A percentile compares a stretch with the other conserved stretches of the same genome.
Conservation (phyloP, 23 red algal genomes). For the Gracilaria gracilis region DNA sequence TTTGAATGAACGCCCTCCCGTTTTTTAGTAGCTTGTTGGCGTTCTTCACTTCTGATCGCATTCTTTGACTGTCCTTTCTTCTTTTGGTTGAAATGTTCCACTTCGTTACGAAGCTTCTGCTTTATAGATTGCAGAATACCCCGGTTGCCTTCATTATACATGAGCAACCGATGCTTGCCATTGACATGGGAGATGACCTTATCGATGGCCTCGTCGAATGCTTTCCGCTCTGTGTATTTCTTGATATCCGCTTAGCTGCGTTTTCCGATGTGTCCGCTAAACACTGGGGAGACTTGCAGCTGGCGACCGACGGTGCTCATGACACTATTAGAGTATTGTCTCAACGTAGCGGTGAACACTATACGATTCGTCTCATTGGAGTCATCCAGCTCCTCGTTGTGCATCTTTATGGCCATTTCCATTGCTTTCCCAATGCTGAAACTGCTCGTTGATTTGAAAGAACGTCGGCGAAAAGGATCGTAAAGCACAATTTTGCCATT, state of each 20-base stretch:
- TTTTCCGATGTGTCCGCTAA: background rate
- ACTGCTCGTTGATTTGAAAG: too few species aligned
- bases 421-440: slow-evolving; percentile 1
- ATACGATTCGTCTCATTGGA: background rate
- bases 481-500: too few species aligned
- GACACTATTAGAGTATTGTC: background rate
- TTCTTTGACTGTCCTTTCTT: background rate
- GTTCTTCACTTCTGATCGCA: too few species aligned
- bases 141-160: background rate
- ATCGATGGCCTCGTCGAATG: background rate
- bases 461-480: too few species aligned
- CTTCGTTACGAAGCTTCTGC: background rate
- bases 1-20: too few species aligned
- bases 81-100: background rate
- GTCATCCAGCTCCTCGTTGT: background rate
- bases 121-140: background rate
- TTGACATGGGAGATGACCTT: background rate
- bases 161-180: background rate
- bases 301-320: background rate
- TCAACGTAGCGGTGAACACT: background rate
- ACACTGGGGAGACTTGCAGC: background rate
- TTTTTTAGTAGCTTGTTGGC: too few species aligned
- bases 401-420: background rate
- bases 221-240: background rate
- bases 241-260: background rate